Evolutionary conservation across 2,329 filamentous ascomycete genomes (phyloP).

Genomic region (Neospermospora avenae): DNA sequence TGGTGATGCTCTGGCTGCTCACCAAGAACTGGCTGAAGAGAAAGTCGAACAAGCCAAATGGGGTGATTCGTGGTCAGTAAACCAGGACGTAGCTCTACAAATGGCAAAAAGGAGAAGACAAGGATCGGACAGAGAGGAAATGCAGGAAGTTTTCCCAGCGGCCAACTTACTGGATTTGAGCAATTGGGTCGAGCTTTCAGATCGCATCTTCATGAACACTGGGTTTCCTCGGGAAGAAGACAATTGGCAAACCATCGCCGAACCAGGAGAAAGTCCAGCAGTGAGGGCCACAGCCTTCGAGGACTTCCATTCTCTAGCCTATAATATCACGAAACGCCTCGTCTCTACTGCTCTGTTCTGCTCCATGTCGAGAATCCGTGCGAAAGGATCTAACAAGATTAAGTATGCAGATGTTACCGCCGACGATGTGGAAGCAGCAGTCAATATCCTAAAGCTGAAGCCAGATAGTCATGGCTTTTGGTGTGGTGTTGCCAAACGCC

Average conservation of each 20-base stretch:
- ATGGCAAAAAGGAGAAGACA: slow-evolving; percentile 24
- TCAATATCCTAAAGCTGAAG: slow-evolving; percentile 51
- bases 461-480: slow-evolving; percentile 47
- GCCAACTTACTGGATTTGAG: slow-evolving; percentile 55
- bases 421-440: slow-evolving; percentile 48
- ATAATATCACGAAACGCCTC: slow-evolving; percentile 67
- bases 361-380: slow-evolving; percentile 64
- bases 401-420: slow-evolving; percentile 28
- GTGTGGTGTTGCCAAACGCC: slow-evolving; percentile 48
- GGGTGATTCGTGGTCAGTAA: slow-evolving; percentile 64
- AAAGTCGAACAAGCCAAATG: slow-evolving; percentile 56
- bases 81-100: slow-evolving; percentile 29
- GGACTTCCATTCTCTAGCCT: slow-evolving; percentile 67
- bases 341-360: slow-evolving; percentile 68
- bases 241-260: slow-evolving; percentile 64
- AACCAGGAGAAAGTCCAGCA: slow-evolving; percentile 55
- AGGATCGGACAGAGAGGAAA: slow-evolving; percentile 28
- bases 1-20: slow-evolving; percentile 61
- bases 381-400: slow-evolving; percentile 36
- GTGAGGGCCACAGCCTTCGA: slow-evolving; percentile 73
- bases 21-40: slow-evolving; percentile 63
- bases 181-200: slow-evolving; percentile 62
- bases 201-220: slow-evolving; percentile 72
- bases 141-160: slow-evolving; percentile 42
- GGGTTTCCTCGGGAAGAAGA: slow-evolving; percentile 51